phyloP scores from a whole-genome alignment of 441 rosid species.

The Pelargonium myrrhifolium region DNA sequence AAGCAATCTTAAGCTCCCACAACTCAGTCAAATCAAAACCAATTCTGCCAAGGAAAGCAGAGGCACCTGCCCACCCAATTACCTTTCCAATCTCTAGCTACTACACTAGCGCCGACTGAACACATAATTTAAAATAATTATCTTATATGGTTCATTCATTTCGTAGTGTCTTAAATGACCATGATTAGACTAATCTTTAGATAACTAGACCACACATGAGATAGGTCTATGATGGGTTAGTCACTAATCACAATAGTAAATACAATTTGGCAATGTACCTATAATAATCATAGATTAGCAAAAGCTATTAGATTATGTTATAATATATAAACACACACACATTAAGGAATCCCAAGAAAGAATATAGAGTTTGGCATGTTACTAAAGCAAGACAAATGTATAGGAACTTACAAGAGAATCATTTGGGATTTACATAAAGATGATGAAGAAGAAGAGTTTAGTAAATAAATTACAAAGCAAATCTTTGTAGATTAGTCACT shows the following conservation, averaged over 20 bases:
- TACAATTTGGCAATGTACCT: constrained; percentile 13
- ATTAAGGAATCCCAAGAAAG: constrained; percentile 85
- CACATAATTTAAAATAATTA: too few relatives aligned
- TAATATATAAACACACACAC: constrained; percentile 13
- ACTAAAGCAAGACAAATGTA: constrained; percentile 69
- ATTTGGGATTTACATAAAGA: constrained; percentile 46
- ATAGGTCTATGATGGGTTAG: constrained; percentile 17
- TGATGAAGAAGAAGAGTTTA: too few relatives aligned
- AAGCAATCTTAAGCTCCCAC: too few relatives aligned
- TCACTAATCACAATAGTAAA: constrained; percentile 2
- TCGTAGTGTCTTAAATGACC: constrained; percentile 16
- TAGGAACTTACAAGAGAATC: constrained; percentile 30
- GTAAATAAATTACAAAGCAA: not conserved
- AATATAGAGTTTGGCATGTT: constrained; percentile 63
- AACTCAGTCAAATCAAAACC: too few relatives aligned
- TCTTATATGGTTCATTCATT: constrained; percentile 1
- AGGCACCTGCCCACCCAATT: too few relatives aligned
- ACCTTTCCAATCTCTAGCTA: too few relatives aligned
- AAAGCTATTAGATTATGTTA: not conserved
- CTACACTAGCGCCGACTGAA: too few relatives aligned
- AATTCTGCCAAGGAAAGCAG: too few relatives aligned
- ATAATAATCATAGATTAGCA: constrained; percentile 16
- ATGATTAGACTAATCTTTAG: constrained; percentile 25
- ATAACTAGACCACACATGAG: constrained; percentile 23
- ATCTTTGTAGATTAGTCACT: constrained; percentile 24